These are phyloP conservation scores for Penicillium maclennaniae DNA, from an alignment of 495 filamentous ascomycete species.

Conservation along the genomic window DNA sequence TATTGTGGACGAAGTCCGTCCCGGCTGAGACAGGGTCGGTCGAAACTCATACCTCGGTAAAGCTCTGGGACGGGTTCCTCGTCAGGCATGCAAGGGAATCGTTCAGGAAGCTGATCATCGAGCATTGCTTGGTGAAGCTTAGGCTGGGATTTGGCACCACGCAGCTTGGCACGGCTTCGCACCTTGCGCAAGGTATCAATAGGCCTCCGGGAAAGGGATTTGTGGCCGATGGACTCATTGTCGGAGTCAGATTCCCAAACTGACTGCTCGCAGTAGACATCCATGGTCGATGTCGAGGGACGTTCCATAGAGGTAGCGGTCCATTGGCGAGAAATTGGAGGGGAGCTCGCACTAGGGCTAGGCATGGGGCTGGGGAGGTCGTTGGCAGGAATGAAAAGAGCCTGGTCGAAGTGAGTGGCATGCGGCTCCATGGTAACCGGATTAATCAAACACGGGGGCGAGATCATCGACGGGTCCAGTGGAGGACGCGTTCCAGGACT, in stretches of 20 bases:
- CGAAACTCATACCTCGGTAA: slow-evolving; percentile 17
- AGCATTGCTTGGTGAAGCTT: slow-evolving; percentile 29
- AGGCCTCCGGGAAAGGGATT: slow-evolving; percentile 37
- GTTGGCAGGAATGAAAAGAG: slow-evolving; percentile 44
- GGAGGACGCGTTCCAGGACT: slow-evolving; percentile 28
- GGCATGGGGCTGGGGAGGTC: slow-evolving; percentile 41
- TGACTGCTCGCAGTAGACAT: slow-evolving; percentile 39
- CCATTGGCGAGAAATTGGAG: slow-evolving; percentile 33
- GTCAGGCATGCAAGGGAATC: slow-evolving; percentile 35
- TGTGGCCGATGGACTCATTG: slow-evolving; percentile 34
- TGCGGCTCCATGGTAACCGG: slow-evolving; percentile 45
- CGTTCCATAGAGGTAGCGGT: slow-evolving; percentile 39
- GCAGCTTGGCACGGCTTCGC: slow-evolving; percentile 45
- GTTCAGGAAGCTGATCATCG: slow-evolving; percentile 23
- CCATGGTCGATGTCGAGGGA: slow-evolving; percentile 44
- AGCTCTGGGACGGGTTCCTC: slow-evolving; percentile 13
- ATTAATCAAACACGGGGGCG: slow-evolving; percentile 40
- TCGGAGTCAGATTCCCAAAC: slow-evolving; percentile 50
- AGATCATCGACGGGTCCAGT: slow-evolving; percentile 44
- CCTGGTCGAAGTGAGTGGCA: slow-evolving; percentile 42
- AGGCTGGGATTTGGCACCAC: slow-evolving; percentile 42
- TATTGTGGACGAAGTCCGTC: slow-evolving; percentile 24
- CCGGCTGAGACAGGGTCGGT: slow-evolving; percentile 26
- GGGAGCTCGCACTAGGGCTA: slow-evolving; percentile 34
- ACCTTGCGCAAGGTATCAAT: slow-evolving; percentile 47